Evolutionary conservation across 202 grass and related monocot genomes (phyloP), one percentile per base, ranked within the genome.

Genomic region (Brachypodium distachyon): DNA sequence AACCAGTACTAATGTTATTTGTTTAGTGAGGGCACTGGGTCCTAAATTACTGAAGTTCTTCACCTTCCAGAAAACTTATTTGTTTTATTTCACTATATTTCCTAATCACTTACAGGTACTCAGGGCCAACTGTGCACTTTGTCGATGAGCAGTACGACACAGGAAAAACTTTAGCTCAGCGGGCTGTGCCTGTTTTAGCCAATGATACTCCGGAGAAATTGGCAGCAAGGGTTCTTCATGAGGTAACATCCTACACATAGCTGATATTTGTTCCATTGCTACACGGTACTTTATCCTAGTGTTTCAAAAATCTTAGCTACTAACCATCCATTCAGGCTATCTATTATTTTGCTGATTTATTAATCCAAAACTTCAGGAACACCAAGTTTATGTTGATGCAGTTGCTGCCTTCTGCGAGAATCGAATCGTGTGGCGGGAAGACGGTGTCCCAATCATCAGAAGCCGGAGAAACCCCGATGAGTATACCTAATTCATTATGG

Each of bases 121-220:
- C 82, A 2, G 87, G 91, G 57, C 82, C 85, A 53, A 90, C 87
- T 4, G 65, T 90, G 40, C 87, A 94, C 54, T 88, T 94, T 83
- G 91, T 94, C 50, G 91, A 90, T 81, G 87, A 88, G 70, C 61
- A 86, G 10, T 94, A 83, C 46, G 91, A 94, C 53, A 94, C 82
- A 3, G 91, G 91, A 48, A 76, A 71, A 12, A 90, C 72, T 42
- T 61, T 88, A 47, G 85, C 91, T 28, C 91, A 94, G 42, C 87
- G 85, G 71, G 63, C 73, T 37, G 87, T 93, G 4, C 79, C 82
- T 48, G 91, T 90, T 59, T 82, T 94, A 61, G 85, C 85, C 8
- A 73, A 74, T 81, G 91, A 94, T 82, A 88, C 82, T 34, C 85
- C 70, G 12, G 91, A 88, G 67, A 40, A 74, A 70, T 75, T 93